Base-by-base conservation (phyloP, 495 filamentous ascomycete species). In the Podospora pseudocomata region DNA sequence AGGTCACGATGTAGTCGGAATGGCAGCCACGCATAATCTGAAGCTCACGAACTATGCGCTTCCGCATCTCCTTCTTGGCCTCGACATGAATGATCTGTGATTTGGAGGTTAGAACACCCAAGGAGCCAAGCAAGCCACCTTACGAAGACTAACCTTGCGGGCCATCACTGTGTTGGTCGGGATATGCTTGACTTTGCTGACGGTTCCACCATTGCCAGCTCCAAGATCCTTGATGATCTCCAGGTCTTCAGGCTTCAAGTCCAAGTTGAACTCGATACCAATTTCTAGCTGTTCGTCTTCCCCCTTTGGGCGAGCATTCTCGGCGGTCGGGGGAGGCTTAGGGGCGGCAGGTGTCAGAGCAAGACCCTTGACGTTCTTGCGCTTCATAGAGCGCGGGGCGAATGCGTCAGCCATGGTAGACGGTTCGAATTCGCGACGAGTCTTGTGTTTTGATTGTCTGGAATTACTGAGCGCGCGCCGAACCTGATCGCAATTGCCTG, bases 11-110 rank as follows among this genome's bases (percentile, higher is more conserved):
- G 76, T 93, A 92, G 55, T 94, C 91, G 7, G 91, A 97, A 69
- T 97, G 95, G 80, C 95, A 98, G 69, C 97, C 94, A 76, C 97
- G 93, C 87, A 97, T 97, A 72, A 99, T 97, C 74, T 97, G 92
- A 26, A 99, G 86, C 76, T 99, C 95, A 69, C 94, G 88, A 67
- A 99, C 89, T 71, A 99, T 99, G 73, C 94, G 91, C 82, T 94
- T 97, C 67, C 96, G 88, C 73, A 97, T 91, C 70, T 97, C 93
- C 74, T 92, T 93, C 82, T 97, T 97, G 26, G 94, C 95, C 76
- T 99, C 95, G 75, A 99, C 94, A 67, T 97, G 96, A 66, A 99
- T 99, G 65, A 99, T 91, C 94, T 97, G 74, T 6, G 1, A 39
- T 20, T 5, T 27, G n/a, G 15, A 1, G 1, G 67, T 65, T 60